Evolutionary conservation across 306 rosid species (phyloP), one percentile per base, ranked within the genome.

Genomic region (Arachis stenosperma): DNA sequence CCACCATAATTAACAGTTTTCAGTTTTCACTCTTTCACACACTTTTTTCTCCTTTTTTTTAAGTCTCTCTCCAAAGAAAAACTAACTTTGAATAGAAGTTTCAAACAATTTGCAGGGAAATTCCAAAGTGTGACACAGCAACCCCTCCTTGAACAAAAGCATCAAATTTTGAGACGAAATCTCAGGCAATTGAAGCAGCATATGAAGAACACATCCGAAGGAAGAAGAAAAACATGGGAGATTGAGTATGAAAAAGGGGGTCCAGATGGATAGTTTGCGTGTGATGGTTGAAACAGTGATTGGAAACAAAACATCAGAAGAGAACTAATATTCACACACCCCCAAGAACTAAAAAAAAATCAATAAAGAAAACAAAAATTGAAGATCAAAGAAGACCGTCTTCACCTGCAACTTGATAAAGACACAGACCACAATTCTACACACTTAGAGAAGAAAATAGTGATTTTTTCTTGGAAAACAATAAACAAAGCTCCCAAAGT

Each of bases 241-340:
- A 92, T 85, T 74, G 90, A 83, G 78, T 81, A 90, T 53, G 82
- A 82, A 51, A 87, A 86, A 47, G 86, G 90, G 17, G 83, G 80
- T 29, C 74, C 81, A 61, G 83, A 84, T 68, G 80, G 86, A 79
- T 69, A 86, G 61, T 82, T 85, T 80, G 82, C 74, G 51, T 79
- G 65, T 73, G 80, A 80, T 81, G 77, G 75, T 82, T 79, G 84
- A 73, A 66, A 73, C 74, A 76, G 65, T 70, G 84, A 78, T 86
- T 77, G 98, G 89, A 79, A 86, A 92, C 71, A 78, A 88, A 90
- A 85, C 96, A 90, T 92, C 92, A 92, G 96, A 90, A 76, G 89
- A 74, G 77, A 78, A 79, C 76, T 82, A 71, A 60, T 33, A 33
- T 33, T 76, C 84, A 76, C 67, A 71, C 81, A 48, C 81, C 10